Base-by-base conservation (phyloP, 2,329 filamentous ascomycete genomes). In the Diaporthe velutina region DNA sequence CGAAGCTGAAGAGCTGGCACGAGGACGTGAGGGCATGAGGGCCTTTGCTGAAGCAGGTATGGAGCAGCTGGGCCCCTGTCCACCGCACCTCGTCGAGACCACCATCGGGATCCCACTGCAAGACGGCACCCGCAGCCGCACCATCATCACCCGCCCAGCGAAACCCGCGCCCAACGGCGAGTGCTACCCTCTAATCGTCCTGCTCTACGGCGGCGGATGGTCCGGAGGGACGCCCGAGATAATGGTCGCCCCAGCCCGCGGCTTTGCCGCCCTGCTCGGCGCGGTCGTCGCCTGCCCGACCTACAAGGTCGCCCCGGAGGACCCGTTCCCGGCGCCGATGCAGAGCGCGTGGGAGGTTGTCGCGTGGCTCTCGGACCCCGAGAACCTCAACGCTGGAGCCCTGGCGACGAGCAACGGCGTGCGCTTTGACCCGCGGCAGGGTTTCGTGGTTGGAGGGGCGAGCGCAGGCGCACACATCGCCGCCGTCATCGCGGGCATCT, bases 401-500 rank as follows among this genome's bases (percentile, higher is more conserved):
- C 61, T 73, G 10, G 17, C 58, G 50, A 61, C 61, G 35, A 61
- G 30, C 19, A 12, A n/a, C 13, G 48, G 68, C 19, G 22, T 70
- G 35, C 76, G 77, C 10, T 70, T 76, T 3, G 77, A 78, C 35
- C 76, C 76, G 13, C 61, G 72, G 6, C 73, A 61, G 19, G 75
- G 74, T 12, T 58, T 75, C 7, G 35, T 76, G 72, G 76, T 30
- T 74, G 76, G 48, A 71, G 78, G 42, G 55, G 70, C 66, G 72
- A 72, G 61, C 55, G 77, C 40, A 66, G 80, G 42, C 78, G 82
- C 13, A 73, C 73, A 25, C 78, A 76, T 74, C 77, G 79, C 35
- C 78, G 80, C 22, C 77, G 79, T 25, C 78, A 78, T 40, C 76
- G 77, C 30, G 54, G 78, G 70, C 76, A 77, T 80, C 13, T 35